These are phyloP conservation scores for Galeopsis tetrahit DNA, from an alignment of 257 asterid genomes.

Conservation along the genomic window DNA sequence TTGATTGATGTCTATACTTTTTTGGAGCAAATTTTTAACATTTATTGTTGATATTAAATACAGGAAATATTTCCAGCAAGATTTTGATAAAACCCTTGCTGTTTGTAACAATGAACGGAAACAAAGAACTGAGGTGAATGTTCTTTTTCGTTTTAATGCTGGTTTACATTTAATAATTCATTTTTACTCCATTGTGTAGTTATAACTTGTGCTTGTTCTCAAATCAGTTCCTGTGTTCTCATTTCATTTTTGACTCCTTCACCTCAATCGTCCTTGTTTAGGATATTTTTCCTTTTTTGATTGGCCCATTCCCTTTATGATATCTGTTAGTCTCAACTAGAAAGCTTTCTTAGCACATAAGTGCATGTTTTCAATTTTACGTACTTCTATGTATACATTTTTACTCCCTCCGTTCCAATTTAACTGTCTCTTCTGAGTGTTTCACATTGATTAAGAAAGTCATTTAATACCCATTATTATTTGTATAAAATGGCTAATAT, in stretches of 20 bases:
- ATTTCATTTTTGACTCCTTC: slow-evolving; percentile 14
- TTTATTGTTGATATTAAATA: slow-evolving; percentile 38
- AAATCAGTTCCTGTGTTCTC: slow-evolving; percentile 14
- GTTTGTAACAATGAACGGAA: slow-evolving; percentile 81
- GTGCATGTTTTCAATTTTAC: not conserved
- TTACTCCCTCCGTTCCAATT: too few species aligned
- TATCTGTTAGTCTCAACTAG: slow-evolving; percentile 26
- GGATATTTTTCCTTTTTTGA: slow-evolving; percentile 11
- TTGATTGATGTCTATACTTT: slow-evolving; percentile 12
- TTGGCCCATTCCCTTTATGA: slow-evolving; percentile 6
- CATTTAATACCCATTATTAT: too few species aligned
- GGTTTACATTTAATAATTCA: not conserved
- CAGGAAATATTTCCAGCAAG: slow-evolving; percentile 87
- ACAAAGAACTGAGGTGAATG: slow-evolving; percentile 80
- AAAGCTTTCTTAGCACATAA: slow-evolving; percentile 13
- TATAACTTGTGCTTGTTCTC: slow-evolving; percentile 23
- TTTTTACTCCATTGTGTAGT: slow-evolving; percentile 15
- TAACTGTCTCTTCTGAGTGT: too few species aligned
- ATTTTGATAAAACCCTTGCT: slow-evolving; percentile 94
- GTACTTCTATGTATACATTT: not conserved
- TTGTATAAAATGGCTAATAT: too few species aligned
- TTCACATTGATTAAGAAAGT: too few species aligned
- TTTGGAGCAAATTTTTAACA: slow-evolving; percentile 10
- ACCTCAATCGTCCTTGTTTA: not conserved
- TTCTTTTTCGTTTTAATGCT: slow-evolving; percentile 24